Evolutionary conservation across 805 yeast species (phyloP), one percentile per base, ranked within the genome.

Genomic region (Candida argentea): DNA sequence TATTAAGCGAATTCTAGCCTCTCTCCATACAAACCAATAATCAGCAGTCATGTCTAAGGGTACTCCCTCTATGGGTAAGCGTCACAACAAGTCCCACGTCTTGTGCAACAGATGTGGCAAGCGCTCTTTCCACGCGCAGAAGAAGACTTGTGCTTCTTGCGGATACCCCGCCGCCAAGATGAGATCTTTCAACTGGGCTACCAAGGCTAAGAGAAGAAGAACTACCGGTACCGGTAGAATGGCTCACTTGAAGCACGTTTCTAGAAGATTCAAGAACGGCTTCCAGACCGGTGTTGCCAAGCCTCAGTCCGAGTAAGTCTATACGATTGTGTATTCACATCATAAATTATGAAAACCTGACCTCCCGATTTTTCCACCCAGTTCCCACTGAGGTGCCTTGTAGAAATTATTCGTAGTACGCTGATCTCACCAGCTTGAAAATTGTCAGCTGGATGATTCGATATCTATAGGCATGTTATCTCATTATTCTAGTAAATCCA

Each of bases 151-250:
- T 75, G 66, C 97, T 65, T 70, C 91, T 50, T 91, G 98, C 75
- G 98, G 98, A 61, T 91, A 91, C 81, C 98, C 98, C 73, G 85
- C 97, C 60, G 97, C 97, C 56, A 91, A 91, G 76, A 66, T 81
- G 70, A 87, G 98, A 83, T 78, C 85, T 59, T 81, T 70, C 94
- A 91, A 91, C 95, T 91, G 98, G 98, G 95, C 93, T 67, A 70
- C 70, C 50, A 91, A 91, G 82, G 95, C 96, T 61, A 84, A 87
- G 81, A 86, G 98, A 85, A 86, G 98, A 84, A 81, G 82, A 69
- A 91, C 98, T 52, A 87, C 96, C 53, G 98, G 98, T 76, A 78
- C 97, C 66, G 98, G 98, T 72, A 93, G 98, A 75, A 84, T 85
- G 93, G 74, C 87, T 67, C 76, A 89, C 86, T 78, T 91, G 70